Base-by-base conservation (phyloP, 2,329 filamentous ascomycete genomes). In the Xylaria sp. region DNA sequence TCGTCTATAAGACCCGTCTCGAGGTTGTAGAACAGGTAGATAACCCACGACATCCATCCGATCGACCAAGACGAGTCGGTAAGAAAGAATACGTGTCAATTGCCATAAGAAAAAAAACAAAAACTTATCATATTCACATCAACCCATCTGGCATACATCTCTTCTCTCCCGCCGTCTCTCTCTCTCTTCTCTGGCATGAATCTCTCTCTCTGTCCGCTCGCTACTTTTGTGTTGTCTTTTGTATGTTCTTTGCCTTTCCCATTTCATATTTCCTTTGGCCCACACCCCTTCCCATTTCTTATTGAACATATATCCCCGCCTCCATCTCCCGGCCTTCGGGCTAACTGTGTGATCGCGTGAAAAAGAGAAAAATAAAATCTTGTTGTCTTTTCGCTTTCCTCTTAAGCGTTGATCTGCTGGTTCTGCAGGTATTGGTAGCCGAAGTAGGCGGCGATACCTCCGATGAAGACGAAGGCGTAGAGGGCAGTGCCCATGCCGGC, bases 351-450 rank as follows among this genome's bases (percentile, higher is more conserved):
- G 23, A 30, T 30, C 23, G 23, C 19, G 18, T 51, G 13, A 57
- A 51, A 59, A 9, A 51, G 23, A 23, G n/a, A n/a, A n/a, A 50
- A 42, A 30, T 30, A 30, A 30, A 42, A 42, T 42, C 8, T 8
- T 13, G 37, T 42, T 11, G 37, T 42, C 37, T 30, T 30, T 30
- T 57, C 23, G 35, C 16, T 48, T 46, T 50, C 47, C 18, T 4
- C 57, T 61, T 69, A 70, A 58, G 68, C 63, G 59, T 70, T 61
- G 61, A 55, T 63, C 65, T 78, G 71, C 69, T 81, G 76, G 74
- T 81, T 78, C 80, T 93, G 86, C 69, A 95, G 75, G 80, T 94
- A 96, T 77, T 92, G 88, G 82, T 93, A 97, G 70, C 83, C 90
- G 69, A 83, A 83, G 79, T 91, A 97, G 65, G 90, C 91, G 63